These are phyloP conservation scores for Prunus persica DNA, from an alignment of 306 rosid species.

Conservation along the genomic window Prunus_persica_NCBIv2 NC_034011.1:13656501-13657000, in stretches of 20 bases:
- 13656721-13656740: background rate
- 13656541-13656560: too few species aligned
- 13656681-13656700: background rate
- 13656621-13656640: background rate
- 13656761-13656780: too few species aligned
- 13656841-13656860: background rate
- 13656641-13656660: background rate
- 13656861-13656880: background rate
- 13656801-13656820: background rate
- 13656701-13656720: background rate
- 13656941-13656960: background rate
- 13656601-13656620: too few species aligned
- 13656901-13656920: background rate
- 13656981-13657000: background rate
- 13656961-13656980: background rate
- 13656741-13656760: too few species aligned
- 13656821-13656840: background rate
- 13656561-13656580: background rate
- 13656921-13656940: background rate
- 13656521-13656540: background rate
- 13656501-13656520: background rate
- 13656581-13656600: too few species aligned
- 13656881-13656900: background rate
- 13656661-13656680: background rate
- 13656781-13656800: too few species aligned